These are phyloP conservation scores for Yarrowia galli DNA, from an alignment of 1,139 yeast species.

Conservation along the genomic window DNA sequence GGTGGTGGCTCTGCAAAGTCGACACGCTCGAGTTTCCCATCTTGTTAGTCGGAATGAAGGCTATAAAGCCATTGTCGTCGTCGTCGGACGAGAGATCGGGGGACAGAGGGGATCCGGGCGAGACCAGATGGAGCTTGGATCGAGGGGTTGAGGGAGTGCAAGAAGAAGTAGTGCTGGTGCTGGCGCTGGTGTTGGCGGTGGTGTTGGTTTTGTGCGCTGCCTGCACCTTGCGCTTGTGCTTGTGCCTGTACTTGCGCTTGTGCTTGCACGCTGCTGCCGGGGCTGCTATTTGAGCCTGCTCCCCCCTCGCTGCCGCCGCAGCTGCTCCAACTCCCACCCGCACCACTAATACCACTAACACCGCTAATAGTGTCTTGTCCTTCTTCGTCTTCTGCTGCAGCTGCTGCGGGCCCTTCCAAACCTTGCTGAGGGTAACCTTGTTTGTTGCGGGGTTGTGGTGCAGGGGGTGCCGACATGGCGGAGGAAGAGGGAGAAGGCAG, in stretches of 20 bases:
- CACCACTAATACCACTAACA: too few species aligned
- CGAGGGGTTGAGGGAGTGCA: not conserved
- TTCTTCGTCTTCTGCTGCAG: not conserved
- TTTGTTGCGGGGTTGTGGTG: conserved; percentile 17
- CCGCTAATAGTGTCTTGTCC: too few species aligned
- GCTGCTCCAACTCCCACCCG: too few species aligned
- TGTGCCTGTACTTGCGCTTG: too few species aligned
- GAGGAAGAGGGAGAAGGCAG: not conserved
- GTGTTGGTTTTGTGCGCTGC: too few species aligned
- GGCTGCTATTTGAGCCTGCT: not conserved
- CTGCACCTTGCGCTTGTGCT: too few species aligned
- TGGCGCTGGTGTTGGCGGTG: too few species aligned
- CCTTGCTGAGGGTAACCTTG: conserved; percentile 14
- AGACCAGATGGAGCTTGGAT: conserved; percentile 18
- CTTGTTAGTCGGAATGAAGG: conserved; percentile 32
- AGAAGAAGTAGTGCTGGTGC: too few species aligned
- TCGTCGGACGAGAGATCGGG: conserved; percentile 34
- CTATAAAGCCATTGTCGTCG: conserved; percentile 31
- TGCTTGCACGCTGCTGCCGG: too few species aligned
- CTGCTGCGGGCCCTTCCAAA: conserved; percentile 2
- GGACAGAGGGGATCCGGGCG: conserved; percentile 5
- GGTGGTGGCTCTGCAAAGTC: conserved; percentile 6
- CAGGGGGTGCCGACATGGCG: not conserved
- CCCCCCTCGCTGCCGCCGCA: too few species aligned
- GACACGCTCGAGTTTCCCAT: conserved; percentile 32